These are phyloP conservation scores for Shiraia bambusicola DNA, from an alignment of 2,329 filamentous ascomycete species.

Conservation along the genomic window DNA sequence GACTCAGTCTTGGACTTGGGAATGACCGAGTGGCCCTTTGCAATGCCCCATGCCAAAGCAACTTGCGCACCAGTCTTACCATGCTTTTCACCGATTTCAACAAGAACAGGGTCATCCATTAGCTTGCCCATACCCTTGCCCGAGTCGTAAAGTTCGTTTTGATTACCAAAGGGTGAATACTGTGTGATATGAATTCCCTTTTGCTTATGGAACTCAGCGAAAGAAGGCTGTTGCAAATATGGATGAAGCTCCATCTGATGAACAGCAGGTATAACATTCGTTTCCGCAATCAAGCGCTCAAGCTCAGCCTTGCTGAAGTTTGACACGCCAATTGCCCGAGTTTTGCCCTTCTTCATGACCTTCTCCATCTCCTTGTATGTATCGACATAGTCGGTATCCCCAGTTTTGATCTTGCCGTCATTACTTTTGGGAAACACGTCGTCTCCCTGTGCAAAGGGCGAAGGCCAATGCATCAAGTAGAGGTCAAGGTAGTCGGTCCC, in stretches of 20 bases:
- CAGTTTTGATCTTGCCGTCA: slow-evolving; percentile 23
- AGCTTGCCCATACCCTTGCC: slow-evolving; percentile 38
- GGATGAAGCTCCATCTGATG: slow-evolving; percentile 39
- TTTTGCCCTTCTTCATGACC: slow-evolving; percentile 36
- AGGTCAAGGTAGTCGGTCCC: slow-evolving; percentile 85
- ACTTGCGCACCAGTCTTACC: slow-evolving; percentile 77
- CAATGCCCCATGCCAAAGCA: slow-evolving; percentile 83
- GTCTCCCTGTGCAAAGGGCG: slow-evolving; percentile 74
- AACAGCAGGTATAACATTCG: slow-evolving; percentile 29
- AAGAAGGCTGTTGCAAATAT: slow-evolving; percentile 30
- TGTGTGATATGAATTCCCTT: slow-evolving; percentile 38
- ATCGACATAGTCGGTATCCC: slow-evolving; percentile 30
- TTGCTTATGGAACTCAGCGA: slow-evolving; percentile 29
- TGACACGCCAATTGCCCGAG: slow-evolving; percentile 35
- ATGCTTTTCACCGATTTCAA: slow-evolving; percentile 65
- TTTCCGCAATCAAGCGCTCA: slow-evolving; percentile 55
- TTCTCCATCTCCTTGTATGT: slow-evolving; percentile 47
- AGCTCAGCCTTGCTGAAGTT: slow-evolving; percentile 44
- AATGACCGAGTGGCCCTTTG: slow-evolving; percentile 49
- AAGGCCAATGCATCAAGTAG: slow-evolving; percentile 77
- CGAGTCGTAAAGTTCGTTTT: slow-evolving; percentile 35
- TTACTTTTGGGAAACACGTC: slow-evolving; percentile 57
- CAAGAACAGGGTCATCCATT: slow-evolving; percentile 61
- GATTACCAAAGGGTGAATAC: slow-evolving; percentile 40
- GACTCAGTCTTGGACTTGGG: slow-evolving; percentile 38